These are phyloP conservation scores for Cystoisospora suis DNA, from an alignment of 169 alveolate species.

Conservation along the genomic window DNA sequence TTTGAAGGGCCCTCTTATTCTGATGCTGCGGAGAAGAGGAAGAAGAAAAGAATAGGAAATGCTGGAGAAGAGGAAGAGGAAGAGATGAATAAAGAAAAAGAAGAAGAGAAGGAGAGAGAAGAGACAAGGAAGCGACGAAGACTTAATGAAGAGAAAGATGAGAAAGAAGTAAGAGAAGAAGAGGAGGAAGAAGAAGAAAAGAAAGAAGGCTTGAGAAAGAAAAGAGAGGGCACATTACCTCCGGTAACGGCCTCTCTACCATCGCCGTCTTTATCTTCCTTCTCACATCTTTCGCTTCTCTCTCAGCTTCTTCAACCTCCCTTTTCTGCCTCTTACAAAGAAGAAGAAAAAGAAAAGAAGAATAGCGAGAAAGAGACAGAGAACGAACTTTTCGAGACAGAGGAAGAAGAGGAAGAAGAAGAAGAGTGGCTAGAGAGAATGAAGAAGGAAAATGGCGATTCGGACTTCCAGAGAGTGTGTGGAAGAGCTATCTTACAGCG, in stretches of 20 bases:
- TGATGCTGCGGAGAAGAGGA: too few relatives aligned
- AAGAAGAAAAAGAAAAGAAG: too few relatives aligned
- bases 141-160: background rate
- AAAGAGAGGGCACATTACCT: too few relatives aligned
- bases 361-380: background rate
- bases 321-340: too few relatives aligned
- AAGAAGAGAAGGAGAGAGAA: background rate
- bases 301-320: too few relatives aligned
- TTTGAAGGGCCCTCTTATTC: too few relatives aligned
- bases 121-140: background rate
- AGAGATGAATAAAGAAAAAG: background rate
- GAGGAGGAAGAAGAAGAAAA: background rate
- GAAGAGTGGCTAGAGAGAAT: background rate
- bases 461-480: background rate
- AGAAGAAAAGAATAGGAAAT: too few relatives aligned
- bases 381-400: background rate
- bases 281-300: too few relatives aligned
- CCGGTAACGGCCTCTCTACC: too few relatives aligned
- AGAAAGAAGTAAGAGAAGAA: background rate
- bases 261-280: too few relatives aligned
- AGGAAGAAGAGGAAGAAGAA: background rate
- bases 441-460: background rate
- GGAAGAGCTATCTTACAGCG: constrained; percentile 31
- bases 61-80: background rate
- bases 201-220: background rate